Percentiles rank a stretch among this genome's conserved stretches.
Evolutionary conservation across 23 red algal genomes (phyloP).

Genomic region (Gracilaria vermiculophylla): DNA sequence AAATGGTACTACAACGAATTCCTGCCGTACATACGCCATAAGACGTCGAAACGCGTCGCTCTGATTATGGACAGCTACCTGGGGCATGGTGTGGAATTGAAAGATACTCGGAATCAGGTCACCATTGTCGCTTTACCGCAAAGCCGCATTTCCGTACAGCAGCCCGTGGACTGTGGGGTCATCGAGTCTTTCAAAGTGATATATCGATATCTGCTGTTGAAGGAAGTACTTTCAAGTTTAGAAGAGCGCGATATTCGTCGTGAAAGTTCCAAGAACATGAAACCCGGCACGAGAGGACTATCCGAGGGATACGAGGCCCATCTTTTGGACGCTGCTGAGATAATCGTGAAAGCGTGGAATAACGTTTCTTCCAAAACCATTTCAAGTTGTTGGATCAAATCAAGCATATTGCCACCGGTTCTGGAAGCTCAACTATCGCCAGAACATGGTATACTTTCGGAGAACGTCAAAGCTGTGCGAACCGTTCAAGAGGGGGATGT

Average conservation of each 20-base stretch:
- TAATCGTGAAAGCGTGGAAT: conserved; percentile 14
- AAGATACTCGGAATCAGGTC: conserved; percentile 1
- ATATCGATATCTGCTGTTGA: conserved; percentile 21
- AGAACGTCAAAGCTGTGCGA: background rate
- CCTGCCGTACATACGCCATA: background rate
- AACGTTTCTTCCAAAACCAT: background rate
- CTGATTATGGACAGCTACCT: conserved; percentile 5
- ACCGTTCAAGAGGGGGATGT: conserved; percentile 8
- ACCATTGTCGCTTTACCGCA: background rate
- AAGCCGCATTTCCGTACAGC: background rate
- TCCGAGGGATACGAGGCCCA: conserved; percentile 10
- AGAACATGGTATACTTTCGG: conserved; percentile 2
- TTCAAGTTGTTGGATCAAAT: conserved; percentile 39
- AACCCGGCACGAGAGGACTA: background rate
- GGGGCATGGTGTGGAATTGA: background rate
- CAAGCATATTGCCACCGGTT: background rate
- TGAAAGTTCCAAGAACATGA: conserved; percentile 5
- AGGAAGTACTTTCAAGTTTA: conserved; percentile 2
- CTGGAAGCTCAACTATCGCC: background rate
- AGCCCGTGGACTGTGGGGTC: conserved; percentile 6
- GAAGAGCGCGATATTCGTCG: conserved; percentile 3
- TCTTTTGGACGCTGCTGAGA: background rate
- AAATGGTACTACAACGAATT: conserved; percentile 12
- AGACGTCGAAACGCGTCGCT: conserved; percentile 9
- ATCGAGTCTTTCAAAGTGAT: conserved; percentile 7